These are phyloP conservation scores for Didymellaceae sp. DNA, from an alignment of 2,329 filamentous ascomycete species.

Conservation along the genomic window DNA sequence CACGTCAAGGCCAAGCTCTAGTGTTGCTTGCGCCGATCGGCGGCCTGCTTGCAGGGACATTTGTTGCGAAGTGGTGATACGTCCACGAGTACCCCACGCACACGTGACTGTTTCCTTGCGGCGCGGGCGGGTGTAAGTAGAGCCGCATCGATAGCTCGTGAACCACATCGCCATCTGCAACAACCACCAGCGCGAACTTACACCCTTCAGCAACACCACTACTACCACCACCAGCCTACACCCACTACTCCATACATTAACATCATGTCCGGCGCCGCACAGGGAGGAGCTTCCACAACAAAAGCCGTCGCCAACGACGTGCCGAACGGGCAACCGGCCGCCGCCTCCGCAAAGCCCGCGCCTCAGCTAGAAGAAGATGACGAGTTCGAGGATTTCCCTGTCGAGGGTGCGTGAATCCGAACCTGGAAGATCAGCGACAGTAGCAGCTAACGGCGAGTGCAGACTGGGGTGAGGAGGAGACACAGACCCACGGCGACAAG, in stretches of 20 bases:
- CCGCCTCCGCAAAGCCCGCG: conserved; percentile 57
- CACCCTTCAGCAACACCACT: background rate
- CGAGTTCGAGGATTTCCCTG: conserved; percentile 98
- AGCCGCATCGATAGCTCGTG: conserved; percentile 16
- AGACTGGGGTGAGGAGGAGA: conserved; percentile 93
- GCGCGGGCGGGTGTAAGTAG: too few species aligned
- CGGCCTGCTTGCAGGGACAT: background rate
- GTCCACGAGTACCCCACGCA: conserved; percentile 5
- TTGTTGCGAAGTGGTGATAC: background rate
- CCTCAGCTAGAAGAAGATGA: conserved; percentile 91
- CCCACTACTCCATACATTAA: background rate
- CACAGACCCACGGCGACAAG: conserved; percentile 77
- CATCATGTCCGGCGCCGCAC: conserved; percentile 57
- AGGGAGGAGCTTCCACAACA: conserved; percentile 48
- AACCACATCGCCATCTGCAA: conserved; percentile 16
- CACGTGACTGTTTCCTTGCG: conserved; percentile 9
- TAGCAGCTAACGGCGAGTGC: conserved; percentile 15
- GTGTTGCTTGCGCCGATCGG: conserved; percentile 3
- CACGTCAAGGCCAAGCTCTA: conserved; percentile 4
- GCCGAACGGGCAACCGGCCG: conserved; percentile 28
- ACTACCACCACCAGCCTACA: conserved; percentile 1
- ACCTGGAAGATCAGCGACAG: background rate
- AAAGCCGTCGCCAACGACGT: conserved; percentile 44
- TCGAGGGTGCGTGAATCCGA: conserved; percentile 71
- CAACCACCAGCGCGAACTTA: background rate